A percentile compares a stretch with the other conserved stretches of the same genome.
Conservation (phyloP, 768 basidiomycete species). For the Kwoniella sp. region DNA sequence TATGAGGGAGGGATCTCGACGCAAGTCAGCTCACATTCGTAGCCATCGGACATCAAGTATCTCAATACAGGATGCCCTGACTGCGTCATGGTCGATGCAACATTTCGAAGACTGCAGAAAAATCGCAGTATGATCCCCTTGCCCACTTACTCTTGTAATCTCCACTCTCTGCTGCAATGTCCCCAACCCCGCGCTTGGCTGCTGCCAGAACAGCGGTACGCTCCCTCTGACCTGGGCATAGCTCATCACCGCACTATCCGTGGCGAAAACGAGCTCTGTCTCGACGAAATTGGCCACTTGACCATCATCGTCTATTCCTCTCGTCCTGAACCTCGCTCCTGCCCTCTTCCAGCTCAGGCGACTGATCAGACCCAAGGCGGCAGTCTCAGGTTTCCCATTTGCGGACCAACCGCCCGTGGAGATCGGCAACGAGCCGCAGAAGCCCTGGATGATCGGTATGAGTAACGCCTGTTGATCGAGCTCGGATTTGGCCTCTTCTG, state of each 20-base stretch:
- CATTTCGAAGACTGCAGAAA: no score
- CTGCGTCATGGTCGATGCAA: no score
- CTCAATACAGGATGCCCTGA: no score
- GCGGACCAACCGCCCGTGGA: slow-evolving; percentile 60
- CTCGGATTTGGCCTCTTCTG: slow-evolving; percentile 68
- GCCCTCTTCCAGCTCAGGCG: slow-evolving; percentile 92
- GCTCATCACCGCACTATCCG: slow-evolving; percentile 82
- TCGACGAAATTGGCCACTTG: slow-evolving; percentile 96
- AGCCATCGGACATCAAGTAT: no score
- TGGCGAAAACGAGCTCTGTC: slow-evolving; percentile 89
- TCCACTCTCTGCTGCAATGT: slow-evolving; percentile 94
- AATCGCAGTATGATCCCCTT: neutral
- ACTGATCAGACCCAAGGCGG: slow-evolving; percentile 78
- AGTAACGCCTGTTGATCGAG: slow-evolving; percentile 65
- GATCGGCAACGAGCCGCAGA: slow-evolving; percentile 79
- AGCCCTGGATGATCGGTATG: slow-evolving; percentile 92
- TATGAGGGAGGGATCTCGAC: slow-evolving; percentile 48
- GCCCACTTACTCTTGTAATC: slow-evolving; percentile 60
- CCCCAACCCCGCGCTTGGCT: slow-evolving; percentile 76
- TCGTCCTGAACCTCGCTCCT: slow-evolving; percentile 94
- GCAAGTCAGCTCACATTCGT: neutral
- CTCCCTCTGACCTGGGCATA: slow-evolving; percentile 94
- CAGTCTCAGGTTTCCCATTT: slow-evolving; percentile 70
- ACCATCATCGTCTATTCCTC: slow-evolving; percentile 91
- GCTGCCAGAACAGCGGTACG: slow-evolving; percentile 98